phyloP scores from a whole-genome alignment of 768 basidiomycete species.

The Leccinum obscurum region DNA sequence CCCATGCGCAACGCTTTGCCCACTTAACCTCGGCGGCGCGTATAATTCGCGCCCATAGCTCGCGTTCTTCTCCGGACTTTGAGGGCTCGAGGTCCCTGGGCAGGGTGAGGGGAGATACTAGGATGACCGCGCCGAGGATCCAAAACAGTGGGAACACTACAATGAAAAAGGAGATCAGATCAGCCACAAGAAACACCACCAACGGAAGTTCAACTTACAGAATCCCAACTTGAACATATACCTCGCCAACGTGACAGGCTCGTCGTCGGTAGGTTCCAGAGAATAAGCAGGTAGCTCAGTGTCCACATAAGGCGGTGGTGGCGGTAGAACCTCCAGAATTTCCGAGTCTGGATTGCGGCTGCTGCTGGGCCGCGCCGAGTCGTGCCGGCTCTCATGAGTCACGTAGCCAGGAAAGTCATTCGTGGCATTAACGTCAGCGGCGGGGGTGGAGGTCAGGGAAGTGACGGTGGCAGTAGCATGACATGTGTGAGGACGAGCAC shows the following conservation, averaged over 20 bases:
- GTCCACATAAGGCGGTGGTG: constrained; percentile 34
- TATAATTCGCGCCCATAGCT: constrained; percentile 33
- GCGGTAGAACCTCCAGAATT: not conserved
- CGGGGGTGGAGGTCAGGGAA: not conserved
- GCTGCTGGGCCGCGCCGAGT: constrained; percentile 12
- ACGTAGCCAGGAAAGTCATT: constrained; percentile 32
- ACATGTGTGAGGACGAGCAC: constrained; percentile 5
- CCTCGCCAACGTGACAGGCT: constrained; percentile 46
- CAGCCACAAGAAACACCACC: not conserved
- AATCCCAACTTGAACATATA: constrained; percentile 53
- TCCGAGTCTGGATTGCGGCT: not conserved
- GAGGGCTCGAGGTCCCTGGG: constrained; percentile 30
- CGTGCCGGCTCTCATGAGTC: constrained; percentile 34
- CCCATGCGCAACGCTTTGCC: constrained; percentile 37
- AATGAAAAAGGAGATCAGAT: not conserved
- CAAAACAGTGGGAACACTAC: constrained; percentile 52
- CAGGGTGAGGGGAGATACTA: constrained; percentile 40
- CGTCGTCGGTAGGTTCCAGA: constrained; percentile 21
- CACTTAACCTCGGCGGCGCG: constrained; percentile 41
- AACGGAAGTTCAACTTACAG: constrained; percentile 34
- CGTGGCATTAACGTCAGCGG: constrained; percentile 11
- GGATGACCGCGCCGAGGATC: constrained; percentile 42
- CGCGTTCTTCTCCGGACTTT: constrained; percentile 39
- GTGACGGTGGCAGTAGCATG: not conserved
- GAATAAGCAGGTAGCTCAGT: constrained; percentile 37